Conservation (phyloP, 805 yeast species). For the Starmerella geochares region DNA sequence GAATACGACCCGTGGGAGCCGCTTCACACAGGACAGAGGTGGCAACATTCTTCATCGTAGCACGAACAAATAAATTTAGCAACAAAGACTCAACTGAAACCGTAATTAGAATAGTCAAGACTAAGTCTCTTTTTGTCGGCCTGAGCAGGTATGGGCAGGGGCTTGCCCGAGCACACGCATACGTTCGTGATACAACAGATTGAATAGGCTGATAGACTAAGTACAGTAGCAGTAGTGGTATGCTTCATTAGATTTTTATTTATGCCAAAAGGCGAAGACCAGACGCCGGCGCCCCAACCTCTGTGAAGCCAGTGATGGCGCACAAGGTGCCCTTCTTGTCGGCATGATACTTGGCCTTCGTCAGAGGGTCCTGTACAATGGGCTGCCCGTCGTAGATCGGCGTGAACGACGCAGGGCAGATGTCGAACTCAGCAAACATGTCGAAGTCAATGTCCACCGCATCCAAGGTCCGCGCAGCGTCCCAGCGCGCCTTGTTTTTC, state of each 20-base stretch:
- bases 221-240: background rate
- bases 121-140: too few relatives aligned
- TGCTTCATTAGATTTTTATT: background rate
- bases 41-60: too few relatives aligned
- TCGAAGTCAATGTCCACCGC: conserved; percentile 86
- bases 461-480: conserved; percentile 61
- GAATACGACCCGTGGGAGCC: too few relatives aligned
- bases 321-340: conserved; percentile 72
- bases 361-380: conserved; percentile 63
- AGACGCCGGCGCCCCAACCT: conserved; percentile 83
- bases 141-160: too few relatives aligned
- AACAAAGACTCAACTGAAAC: too few relatives aligned
- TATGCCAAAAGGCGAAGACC: conserved; percentile 50
- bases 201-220: too few relatives aligned
- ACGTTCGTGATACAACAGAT: too few relatives aligned
- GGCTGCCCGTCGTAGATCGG: conserved; percentile 79
- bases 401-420: conserved; percentile 76
- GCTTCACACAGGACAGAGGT: too few relatives aligned
- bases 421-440: conserved; percentile 79
- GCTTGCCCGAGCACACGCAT: too few relatives aligned
- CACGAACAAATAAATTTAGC: too few relatives aligned
- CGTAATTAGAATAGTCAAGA: too few relatives aligned
- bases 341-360: conserved; percentile 78
- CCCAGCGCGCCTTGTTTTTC: conserved; percentile 71
- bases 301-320: conserved; percentile 61